Percentiles rank a stretch among this genome's conserved stretches.
phyloP scores from a whole-genome alignment of 2,329 filamentous ascomycete genomes.

The Neophaeococcomyces aloes region DNA sequence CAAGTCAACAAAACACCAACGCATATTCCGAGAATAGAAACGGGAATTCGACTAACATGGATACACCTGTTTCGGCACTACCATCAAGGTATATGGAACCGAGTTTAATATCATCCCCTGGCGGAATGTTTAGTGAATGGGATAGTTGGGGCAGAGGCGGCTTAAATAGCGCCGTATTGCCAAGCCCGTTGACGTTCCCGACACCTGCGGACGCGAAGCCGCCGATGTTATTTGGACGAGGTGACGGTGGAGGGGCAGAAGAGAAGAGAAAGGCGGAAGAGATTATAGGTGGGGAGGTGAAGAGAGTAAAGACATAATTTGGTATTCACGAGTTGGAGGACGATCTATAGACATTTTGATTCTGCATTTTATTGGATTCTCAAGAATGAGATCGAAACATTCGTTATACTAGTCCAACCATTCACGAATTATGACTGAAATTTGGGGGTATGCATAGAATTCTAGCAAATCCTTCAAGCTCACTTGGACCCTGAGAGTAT shows the following conservation, averaged over 20 bases:
- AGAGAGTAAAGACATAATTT: conserved; percentile 19
- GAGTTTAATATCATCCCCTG: conserved; percentile 80
- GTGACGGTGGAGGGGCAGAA: conserved; percentile 17
- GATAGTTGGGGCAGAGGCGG: conserved; percentile 36
- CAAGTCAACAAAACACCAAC: conserved; percentile 29
- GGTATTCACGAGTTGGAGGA: not conserved
- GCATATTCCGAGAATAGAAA: conserved; percentile 29
- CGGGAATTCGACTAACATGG: conserved; percentile 32
- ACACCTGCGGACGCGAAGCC: conserved; percentile 48
- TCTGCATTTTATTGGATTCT: too few species aligned
- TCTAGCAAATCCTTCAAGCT: too few species aligned
- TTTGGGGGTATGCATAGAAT: too few species aligned
- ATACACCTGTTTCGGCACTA: conserved; percentile 87
- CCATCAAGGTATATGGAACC: conserved; percentile 84
- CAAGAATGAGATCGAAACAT: too few species aligned
- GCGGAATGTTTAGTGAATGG: conserved; percentile 88
- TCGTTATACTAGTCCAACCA: too few species aligned
- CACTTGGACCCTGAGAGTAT: too few species aligned
- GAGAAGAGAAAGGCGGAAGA: conserved; percentile 20
- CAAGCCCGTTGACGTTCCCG: conserved; percentile 84
- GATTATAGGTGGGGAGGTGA: conserved; percentile 12
- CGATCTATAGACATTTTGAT: not conserved
- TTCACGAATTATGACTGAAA: too few species aligned
- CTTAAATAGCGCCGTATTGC: conserved; percentile 70
- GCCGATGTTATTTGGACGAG: conserved; percentile 25